phyloP scores from a whole-genome alignment of 768 basidiomycete genomes.

The Omphalotus guepiniiformis region DNA sequence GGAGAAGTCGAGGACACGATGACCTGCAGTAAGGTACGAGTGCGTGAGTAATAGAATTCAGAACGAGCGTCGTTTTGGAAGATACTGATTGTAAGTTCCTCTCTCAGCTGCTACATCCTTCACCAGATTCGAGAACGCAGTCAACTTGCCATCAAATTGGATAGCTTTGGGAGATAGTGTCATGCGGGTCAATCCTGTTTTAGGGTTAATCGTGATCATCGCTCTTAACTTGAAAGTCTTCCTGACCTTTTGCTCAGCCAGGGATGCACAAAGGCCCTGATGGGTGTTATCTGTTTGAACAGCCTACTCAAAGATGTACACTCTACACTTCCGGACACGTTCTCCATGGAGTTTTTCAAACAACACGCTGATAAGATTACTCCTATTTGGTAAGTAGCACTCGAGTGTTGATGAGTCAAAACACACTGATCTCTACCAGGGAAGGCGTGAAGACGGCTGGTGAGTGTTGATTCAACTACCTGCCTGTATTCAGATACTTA shows the following conservation, averaged over 20 bases:
- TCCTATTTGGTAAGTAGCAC: constrained; percentile 9
- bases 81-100: neutral
- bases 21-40: constrained; percentile 1
- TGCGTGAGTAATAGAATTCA: constrained; percentile 7
- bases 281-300: constrained; percentile 13
- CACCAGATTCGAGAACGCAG: constrained; percentile 14
- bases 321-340: constrained; percentile 6
- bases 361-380: constrained; percentile 7
- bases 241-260: too few relatives aligned
- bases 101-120: constrained; percentile 14
- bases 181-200: too few relatives aligned
- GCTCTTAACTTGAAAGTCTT: too few relatives aligned
- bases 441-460: too few relatives aligned
- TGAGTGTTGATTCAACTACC: neutral
- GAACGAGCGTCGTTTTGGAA: neutral
- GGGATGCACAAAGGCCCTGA: constrained; percentile 15
- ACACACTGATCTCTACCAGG: too few relatives aligned
- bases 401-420: too few relatives aligned
- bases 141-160: constrained; percentile 14
- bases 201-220: too few relatives aligned
- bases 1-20: neutral
- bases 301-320: neutral
- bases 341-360: constrained; percentile 9
- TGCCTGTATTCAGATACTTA: neutral
- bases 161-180: constrained; percentile 16